Percentiles rank a stretch among this genome's conserved stretches.
These are phyloP conservation scores for Lyophyllum semitale DNA, from an alignment of 768 basidiomycete species.

Conservation along the genomic window DNA sequence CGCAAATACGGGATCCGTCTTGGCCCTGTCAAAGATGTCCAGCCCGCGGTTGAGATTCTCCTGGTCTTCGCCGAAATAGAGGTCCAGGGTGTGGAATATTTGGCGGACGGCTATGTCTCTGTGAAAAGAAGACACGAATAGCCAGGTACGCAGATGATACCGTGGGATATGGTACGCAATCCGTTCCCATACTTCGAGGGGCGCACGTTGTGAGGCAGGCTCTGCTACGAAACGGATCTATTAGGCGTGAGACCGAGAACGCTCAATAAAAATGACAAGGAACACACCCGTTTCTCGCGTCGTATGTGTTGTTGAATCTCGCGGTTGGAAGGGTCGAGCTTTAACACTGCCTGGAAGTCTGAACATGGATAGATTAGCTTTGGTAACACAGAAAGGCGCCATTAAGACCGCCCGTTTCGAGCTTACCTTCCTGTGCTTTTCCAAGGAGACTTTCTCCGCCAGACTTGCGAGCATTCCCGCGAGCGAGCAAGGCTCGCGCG, in stretches of 20 bases:
- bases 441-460: slow-evolving; percentile 56
- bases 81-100: slow-evolving; percentile 68
- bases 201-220: slow-evolving; percentile 62
- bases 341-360: slow-evolving; percentile 64
- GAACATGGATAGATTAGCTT: not conserved
- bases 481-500: slow-evolving; percentile 55
- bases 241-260: slow-evolving; percentile 3
- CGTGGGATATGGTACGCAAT: slow-evolving; percentile 65
- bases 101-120: slow-evolving; percentile 63
- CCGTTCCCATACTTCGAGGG: slow-evolving; percentile 68
- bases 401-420: too few species aligned
- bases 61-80: slow-evolving; percentile 67
- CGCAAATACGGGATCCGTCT: slow-evolving; percentile 62
- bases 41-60: slow-evolving; percentile 61
- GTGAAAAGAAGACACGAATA: slow-evolving; percentile 64
- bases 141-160: slow-evolving; percentile 69
- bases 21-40: slow-evolving; percentile 69
- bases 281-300: slow-evolving; percentile 44
- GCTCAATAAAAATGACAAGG: not conserved
- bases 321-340: slow-evolving; percentile 60
- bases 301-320: slow-evolving; percentile 53
- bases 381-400: too few species aligned
- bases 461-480: slow-evolving; percentile 59
- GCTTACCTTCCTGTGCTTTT: slow-evolving; percentile 61
- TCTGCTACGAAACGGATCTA: slow-evolving; percentile 56